phyloP scores from a whole-genome alignment of 192 early-diverging fungal genomes.

The Coemansia sp. region DNA sequence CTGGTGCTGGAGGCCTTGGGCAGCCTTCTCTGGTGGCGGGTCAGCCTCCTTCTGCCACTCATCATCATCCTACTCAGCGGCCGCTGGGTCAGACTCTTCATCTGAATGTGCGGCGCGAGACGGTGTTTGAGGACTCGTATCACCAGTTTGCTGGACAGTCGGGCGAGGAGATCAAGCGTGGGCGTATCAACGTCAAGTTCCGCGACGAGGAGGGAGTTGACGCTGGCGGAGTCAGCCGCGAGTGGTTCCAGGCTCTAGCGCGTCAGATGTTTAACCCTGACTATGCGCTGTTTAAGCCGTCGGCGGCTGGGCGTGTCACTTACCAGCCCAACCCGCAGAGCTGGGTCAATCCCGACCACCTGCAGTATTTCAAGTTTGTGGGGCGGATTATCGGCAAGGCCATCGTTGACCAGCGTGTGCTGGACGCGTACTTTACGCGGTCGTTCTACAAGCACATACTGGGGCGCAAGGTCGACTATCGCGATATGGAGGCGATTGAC shows the following conservation, averaged over 20 bases:
- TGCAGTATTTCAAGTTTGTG: constrained; percentile 97
- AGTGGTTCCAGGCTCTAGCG: constrained; percentile 98
- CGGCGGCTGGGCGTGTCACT: constrained; percentile 92
- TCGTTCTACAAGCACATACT: constrained; percentile 91
- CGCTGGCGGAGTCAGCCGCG: constrained; percentile 95
- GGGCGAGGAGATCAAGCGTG: constrained; percentile 93
- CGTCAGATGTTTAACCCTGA: constrained; percentile 98
- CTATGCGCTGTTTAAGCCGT: constrained; percentile 97
- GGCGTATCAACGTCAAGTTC: constrained; percentile 92
- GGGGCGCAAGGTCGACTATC: constrained; percentile 89
- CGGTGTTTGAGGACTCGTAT: constrained; percentile 97
- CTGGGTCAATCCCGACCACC: constrained; percentile 89
- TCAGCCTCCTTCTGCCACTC: neutral
- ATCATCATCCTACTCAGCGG: constrained; percentile 4
- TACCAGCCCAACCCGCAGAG: constrained; percentile 98
- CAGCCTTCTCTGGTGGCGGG: constrained; percentile 9
- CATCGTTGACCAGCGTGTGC: constrained; percentile 92
- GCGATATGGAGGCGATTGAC: constrained; percentile 97
- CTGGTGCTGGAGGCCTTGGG: constrained; percentile 1
- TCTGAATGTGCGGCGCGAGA: constrained; percentile 89
- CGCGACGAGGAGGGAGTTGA: constrained; percentile 97
- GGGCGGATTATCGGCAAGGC: constrained; percentile 99
- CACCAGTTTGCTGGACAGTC: constrained; percentile 87
- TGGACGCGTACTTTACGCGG: constrained; percentile 91
- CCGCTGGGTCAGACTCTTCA: constrained; percentile 64